phyloP scores from a whole-genome alignment of 371 early-diverging fungal species.

The Mucor piriformis region DNA sequence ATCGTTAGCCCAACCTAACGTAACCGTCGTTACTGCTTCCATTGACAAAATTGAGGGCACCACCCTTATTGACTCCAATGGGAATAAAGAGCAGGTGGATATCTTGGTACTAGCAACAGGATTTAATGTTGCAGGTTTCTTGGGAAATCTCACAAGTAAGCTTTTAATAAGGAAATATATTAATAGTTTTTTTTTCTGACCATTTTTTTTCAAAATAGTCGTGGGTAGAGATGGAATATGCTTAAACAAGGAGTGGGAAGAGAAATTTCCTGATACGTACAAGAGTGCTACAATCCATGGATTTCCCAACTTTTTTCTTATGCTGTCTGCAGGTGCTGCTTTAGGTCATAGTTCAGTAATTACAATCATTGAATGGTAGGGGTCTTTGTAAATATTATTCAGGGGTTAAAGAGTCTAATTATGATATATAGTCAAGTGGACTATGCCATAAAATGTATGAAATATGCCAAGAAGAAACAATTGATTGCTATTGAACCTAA shows the following conservation, averaged over 20 bases:
- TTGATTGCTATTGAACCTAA: constrained; percentile 22
- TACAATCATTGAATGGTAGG: constrained; percentile 36
- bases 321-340: constrained; percentile 45
- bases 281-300: constrained; percentile 26
- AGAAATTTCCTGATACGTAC: constrained; percentile 26
- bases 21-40: constrained; percentile 46
- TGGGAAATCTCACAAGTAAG: constrained; percentile 25
- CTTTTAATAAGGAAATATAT: not conserved
- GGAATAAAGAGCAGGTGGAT: constrained; percentile 51
- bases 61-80: constrained; percentile 42
- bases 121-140: constrained; percentile 50
- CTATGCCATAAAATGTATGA: constrained; percentile 22
- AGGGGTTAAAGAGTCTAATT: not conserved
- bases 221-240: constrained; percentile 19
- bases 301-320: constrained; percentile 48
- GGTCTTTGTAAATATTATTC: no score
- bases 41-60: constrained; percentile 43
- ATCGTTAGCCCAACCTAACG: constrained; percentile 51
- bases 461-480: constrained; percentile 17
- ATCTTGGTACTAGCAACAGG: constrained; percentile 67
- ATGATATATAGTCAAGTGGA: constrained; percentile 24
- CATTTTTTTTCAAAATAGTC: constrained; percentile 17
- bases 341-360: constrained; percentile 43
- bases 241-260: constrained; percentile 20
- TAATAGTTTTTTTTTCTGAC: no score